Evolutionary conservation across 306 rosid species (phyloP), one percentile per base, ranked within the genome.

Genomic region (Cucumis sativus): DNA sequence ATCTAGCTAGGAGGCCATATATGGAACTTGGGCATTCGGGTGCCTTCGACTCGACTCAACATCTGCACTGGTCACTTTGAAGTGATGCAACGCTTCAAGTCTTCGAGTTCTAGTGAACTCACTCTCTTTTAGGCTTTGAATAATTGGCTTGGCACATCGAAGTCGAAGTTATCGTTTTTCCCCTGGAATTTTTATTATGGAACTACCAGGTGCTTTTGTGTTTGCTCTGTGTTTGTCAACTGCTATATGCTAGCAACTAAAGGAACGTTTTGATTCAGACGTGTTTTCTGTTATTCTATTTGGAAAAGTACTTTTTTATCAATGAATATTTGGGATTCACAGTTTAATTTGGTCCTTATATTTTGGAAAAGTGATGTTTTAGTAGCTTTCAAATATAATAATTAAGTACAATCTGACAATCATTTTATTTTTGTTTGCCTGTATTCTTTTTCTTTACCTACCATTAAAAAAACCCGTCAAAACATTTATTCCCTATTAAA

Each of bases 61-160:
- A 88, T 71, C 76, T 83, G 79, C 84, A 85, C 49, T 94, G 98
- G 96, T 89, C 96, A 14, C 97, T 91, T 61, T 94, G 79, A 84
- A 80, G 82, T 45, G 14, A 8, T 28, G 75, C 69, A 4, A 4
- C 18, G 60, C 71, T 10, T 37, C 47, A 61, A 73, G 43, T 80
- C 78, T 51, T 81, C 80, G 41, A 66, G 79, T 79, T 64, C 75
- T 68, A 74, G 67, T 55, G 64, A 43, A 74, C 6, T 23, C 21
- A 65, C 17, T 37, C 60, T 51, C 76, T 51, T 49, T 72, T 72
- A 51, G 25, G 76, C 61, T 51, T 28, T 15, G 41, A 72, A 47
- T 72, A 72, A 72, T 72, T 72, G 76, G 43, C 76, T 72, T 0
- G 41, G 5, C 16, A 69, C 21, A 21, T 69, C 7, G 2, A 49